Evolutionary conservation across 768 basidiomycete species (phyloP).

Genomic region (Lactarius sanguifluus): DNA sequence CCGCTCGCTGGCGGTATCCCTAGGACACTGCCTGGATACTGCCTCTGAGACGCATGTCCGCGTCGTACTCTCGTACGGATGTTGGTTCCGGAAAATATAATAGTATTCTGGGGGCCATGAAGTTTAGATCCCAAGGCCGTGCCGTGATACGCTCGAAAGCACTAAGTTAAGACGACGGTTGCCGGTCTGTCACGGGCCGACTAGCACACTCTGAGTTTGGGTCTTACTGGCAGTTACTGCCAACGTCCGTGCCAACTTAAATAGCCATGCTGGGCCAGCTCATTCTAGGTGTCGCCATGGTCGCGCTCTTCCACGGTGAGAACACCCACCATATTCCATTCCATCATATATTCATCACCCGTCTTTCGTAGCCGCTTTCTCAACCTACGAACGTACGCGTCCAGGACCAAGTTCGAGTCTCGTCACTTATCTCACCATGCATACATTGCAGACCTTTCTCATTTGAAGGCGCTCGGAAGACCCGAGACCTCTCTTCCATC

Average conservation of each 20-base stretch:
- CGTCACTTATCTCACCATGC: constrained; percentile 2
- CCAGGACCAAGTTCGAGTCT: not conserved
- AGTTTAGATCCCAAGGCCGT: too few relatives aligned
- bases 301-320: constrained; percentile 28
- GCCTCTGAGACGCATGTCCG: too few relatives aligned
- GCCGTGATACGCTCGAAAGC: too few relatives aligned
- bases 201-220: too few relatives aligned
- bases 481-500: constrained; percentile 66
- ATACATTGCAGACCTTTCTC: constrained; percentile 59
- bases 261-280: constrained; percentile 18
- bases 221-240: too few relatives aligned
- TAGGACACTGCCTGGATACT: too few relatives aligned
- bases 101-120: too few relatives aligned
- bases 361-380: constrained; percentile 61
- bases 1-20: not conserved
- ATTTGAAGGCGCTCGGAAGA: constrained; percentile 70
- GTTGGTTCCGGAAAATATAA: too few relatives aligned
- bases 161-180: too few relatives aligned
- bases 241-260: not conserved
- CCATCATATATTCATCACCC: not conserved
- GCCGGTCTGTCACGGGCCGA: constrained; percentile 10
- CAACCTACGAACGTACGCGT: constrained; percentile 73
- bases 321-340: not conserved
- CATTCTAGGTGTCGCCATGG: constrained; percentile 18
- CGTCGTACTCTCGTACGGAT: too few relatives aligned